Evolutionary conservation across 306 rosid genomes (phyloP), one percentile per base, ranked within the genome.

Genomic region (Quercus dentata): DNA sequence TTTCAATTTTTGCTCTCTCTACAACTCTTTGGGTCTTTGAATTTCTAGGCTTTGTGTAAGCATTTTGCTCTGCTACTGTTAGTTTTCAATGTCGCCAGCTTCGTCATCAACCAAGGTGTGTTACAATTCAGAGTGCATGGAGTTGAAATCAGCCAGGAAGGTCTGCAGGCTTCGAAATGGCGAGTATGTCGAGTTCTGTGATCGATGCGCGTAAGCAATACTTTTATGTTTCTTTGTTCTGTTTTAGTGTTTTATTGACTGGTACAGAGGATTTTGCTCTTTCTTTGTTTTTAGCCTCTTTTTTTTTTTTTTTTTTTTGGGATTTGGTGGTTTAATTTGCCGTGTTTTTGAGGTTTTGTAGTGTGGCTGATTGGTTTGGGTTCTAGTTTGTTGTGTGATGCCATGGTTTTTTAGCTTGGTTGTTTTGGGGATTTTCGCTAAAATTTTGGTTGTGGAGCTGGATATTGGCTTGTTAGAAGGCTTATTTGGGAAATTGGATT

Each of bases 151-250:
- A 35, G 87, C 98, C 14, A 89, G 91, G 80, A 93, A 91, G 80
- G 98, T 96, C 3, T 96, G 99, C 98, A 92, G 90, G 69, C 93
- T 96, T 54, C 94, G 93, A 44, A 85, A 80, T 35, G 98, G 98
- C 23, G 98, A 96, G 81, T 92, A 74, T 6, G 92, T 94, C 1
- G 93, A 93, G 80, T 98, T 96, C 20, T 96, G 99, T 81, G 94
- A 96, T 88, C 92, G 98, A 74, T 96, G 99, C 98, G 95, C 90
- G 99, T 96, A 79, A 78, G 90, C 46, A 41, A 41, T 41, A 41
- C 46, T 41, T 41, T 41, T 41, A 41, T 56, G 49, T 30, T 75
- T 1, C 38, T 59, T 76, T 8, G 31, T 63, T 27, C 68, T 71
- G 2, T 8, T 56, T 44, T 33, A 68, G 18, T 71, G 46, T 21